Evolutionary conservation across 371 early-diverging fungal species (phyloP).

Genomic region (Lichtheimia corymbifera): DNA sequence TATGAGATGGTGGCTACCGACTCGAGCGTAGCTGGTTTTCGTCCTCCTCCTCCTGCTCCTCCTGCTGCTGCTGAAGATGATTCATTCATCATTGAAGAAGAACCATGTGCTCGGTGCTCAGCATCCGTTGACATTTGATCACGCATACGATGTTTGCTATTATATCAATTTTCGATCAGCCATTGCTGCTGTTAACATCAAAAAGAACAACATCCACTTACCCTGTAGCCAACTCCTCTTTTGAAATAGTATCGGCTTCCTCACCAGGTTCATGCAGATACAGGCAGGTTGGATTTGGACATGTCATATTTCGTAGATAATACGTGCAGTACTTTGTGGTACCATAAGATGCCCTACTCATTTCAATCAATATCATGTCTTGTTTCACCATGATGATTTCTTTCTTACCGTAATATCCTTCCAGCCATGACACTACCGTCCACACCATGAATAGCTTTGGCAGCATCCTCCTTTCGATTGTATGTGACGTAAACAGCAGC

Average conservation of each 20-base stretch:
- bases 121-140: slow-evolving; percentile 51
- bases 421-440: slow-evolving; percentile 93
- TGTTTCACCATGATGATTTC: not conserved
- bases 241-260: slow-evolving; percentile 76
- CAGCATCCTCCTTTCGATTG: slow-evolving; percentile 85
- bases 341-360: slow-evolving; percentile 75
- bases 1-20: slow-evolving; percentile 30
- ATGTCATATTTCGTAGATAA: slow-evolving; percentile 86
- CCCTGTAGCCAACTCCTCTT: slow-evolving; percentile 65
- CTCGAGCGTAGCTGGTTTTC: slow-evolving; percentile 27
- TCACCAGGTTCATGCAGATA: slow-evolving; percentile 96
- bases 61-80: not conserved
- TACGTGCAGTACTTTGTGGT: slow-evolving; percentile 98
- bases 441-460: slow-evolving; percentile 86
- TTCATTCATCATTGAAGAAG: not conserved
- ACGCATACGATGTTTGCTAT: slow-evolving; percentile 61
- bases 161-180: not conserved
- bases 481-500: slow-evolving; percentile 92
- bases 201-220: slow-evolving; percentile 19
- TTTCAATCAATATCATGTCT: not conserved
- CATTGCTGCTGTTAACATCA: not conserved
- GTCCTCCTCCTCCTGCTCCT: not conserved
- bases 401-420: slow-evolving; percentile 66
- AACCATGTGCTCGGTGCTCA: slow-evolving; percentile 23
- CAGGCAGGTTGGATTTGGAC: slow-evolving; percentile 92